Percentiles rank a stretch among this genome's conserved stretches.
These are phyloP conservation scores for Bidens hawaiensis DNA, from an alignment of 140 eudicot species.

Conservation along the genomic window DNA sequence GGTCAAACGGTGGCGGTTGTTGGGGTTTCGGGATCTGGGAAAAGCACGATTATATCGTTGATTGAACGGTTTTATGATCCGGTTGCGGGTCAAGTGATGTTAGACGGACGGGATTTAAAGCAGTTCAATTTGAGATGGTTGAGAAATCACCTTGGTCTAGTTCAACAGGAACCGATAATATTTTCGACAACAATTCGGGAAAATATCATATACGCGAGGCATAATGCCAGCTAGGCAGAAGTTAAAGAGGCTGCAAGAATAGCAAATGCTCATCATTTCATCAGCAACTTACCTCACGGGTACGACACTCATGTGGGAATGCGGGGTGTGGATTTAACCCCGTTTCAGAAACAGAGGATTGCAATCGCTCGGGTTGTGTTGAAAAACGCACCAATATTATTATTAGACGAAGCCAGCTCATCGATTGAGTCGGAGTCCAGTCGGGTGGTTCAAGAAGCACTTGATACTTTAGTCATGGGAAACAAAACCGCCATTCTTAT, in stretches of 20 bases:
- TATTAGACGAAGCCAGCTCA: conserved; percentile 95
- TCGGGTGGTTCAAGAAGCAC: conserved; percentile 94
- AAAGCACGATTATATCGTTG: conserved; percentile 88
- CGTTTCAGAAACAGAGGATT: conserved; percentile 94
- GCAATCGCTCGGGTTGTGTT: conserved; percentile 94
- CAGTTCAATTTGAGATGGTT: conserved; percentile 85
- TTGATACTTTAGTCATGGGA: conserved; percentile 90
- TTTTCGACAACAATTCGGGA: conserved; percentile 89
- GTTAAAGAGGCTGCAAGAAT: conserved; percentile 96
- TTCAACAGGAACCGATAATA: conserved; percentile 93
- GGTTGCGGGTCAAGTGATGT: conserved; percentile 80
- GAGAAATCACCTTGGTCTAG: conserved; percentile 87
- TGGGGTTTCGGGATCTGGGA: conserved; percentile 98
- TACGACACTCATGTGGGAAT: conserved; percentile 96
- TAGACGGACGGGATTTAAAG: conserved; percentile 83
- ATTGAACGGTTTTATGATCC: conserved; percentile 92
- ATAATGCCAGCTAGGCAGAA: conserved; percentile 94
- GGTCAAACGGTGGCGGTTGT: conserved; percentile 98
- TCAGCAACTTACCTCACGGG: conserved; percentile 93
- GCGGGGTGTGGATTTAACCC: conserved; percentile 95
- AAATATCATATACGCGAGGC: conserved; percentile 92
- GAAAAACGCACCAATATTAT: conserved; percentile 87
- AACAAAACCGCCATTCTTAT: conserved; percentile 87
- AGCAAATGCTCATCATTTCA: conserved; percentile 96
- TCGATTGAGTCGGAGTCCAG: conserved; percentile 92